phyloP scores from a whole-genome alignment of 257 asterid species.

The Ballota nigra region DNA sequence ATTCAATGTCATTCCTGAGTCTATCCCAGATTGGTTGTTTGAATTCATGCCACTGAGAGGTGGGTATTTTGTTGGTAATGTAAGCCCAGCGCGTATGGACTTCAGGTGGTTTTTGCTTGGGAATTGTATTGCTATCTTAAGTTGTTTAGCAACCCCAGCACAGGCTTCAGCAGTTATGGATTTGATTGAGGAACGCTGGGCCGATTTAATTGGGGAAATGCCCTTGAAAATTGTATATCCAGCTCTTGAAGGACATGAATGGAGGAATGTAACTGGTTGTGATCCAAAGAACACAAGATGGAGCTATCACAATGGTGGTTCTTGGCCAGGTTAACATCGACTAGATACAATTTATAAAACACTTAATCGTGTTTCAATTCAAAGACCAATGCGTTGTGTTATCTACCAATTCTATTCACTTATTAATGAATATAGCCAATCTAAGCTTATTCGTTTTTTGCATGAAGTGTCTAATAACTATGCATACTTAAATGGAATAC shows the following conservation, averaged over 20 bases:
- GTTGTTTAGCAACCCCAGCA: constrained; percentile 51
- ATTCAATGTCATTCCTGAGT: constrained; percentile 60
- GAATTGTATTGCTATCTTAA: constrained; percentile 55
- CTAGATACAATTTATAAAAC: constrained; percentile 2
- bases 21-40: constrained; percentile 60
- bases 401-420: not conserved
- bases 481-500: not conserved
- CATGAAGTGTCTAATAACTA: not conserved
- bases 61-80: constrained; percentile 59
- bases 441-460: not conserved
- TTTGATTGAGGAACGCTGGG: constrained; percentile 61
- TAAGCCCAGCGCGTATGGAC: constrained; percentile 66
- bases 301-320: constrained; percentile 68
- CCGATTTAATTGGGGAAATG: constrained; percentile 54
- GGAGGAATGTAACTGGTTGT: constrained; percentile 57
- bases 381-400: not conserved
- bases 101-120: constrained; percentile 62
- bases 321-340: constrained; percentile 59
- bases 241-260: constrained; percentile 56
- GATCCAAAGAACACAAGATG: constrained; percentile 66
- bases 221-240: constrained; percentile 58
- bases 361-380: not conserved
- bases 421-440: not conserved
- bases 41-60: constrained; percentile 62
- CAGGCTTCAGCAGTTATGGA: constrained; percentile 61